Base-by-base conservation (phyloP, 1,284 basidiomycete genomes). In the Taiwanofungus camphoratus region DNA sequence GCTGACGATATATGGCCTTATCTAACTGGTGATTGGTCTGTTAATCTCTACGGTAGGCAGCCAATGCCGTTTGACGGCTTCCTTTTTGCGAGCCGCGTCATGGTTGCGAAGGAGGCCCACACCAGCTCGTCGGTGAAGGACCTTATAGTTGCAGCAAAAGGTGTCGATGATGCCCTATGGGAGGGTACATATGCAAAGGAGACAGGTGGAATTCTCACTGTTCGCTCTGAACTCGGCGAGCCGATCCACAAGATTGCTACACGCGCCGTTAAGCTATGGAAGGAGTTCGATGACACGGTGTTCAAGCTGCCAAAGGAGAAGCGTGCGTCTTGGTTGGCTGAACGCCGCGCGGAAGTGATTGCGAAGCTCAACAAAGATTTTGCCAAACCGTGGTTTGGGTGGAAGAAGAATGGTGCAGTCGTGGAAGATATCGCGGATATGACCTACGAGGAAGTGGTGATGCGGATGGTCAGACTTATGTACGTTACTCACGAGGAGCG, bases 41-140 rank as follows among this genome's bases (percentile, higher is more conserved):
- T 82, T 51, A 71, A 84, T 49, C 69, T 73, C 57, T 97, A 87
- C 60, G 84, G 82, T 46, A 74, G 86, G 34, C 91, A 97, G 66
- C 86, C 89, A n/a, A 99, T 99, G 96, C 95, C 95, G 2, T 97
- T 95, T 71, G 95, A 98, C 57, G 96, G 94, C 47, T 93, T 96
- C 70, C 76, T 99, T 40, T 96, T 95, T 60, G 96, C 87, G 12
- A 91, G 87, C 58, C 87, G 96, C 50, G 92, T 97, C 63, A 97
- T 99, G 92, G 90, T 96, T 33, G 95, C 95, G 49, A 94, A 93
- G 71, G 95, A 99, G 67, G 92, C 95, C 8, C 94, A 98, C 64
- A 98, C 95, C 0, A 87, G 84, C 57, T 76, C 90, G 4, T 85
- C 85, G 11, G 93, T 99, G 65, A 99, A 99, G 76, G 88, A 98